A percentile compares a stretch with the other conserved stretches of the same genome.
phyloP scores from a whole-genome alignment of 495 filamentous ascomycete genomes.

The Hypoxylon rickii region DNA sequence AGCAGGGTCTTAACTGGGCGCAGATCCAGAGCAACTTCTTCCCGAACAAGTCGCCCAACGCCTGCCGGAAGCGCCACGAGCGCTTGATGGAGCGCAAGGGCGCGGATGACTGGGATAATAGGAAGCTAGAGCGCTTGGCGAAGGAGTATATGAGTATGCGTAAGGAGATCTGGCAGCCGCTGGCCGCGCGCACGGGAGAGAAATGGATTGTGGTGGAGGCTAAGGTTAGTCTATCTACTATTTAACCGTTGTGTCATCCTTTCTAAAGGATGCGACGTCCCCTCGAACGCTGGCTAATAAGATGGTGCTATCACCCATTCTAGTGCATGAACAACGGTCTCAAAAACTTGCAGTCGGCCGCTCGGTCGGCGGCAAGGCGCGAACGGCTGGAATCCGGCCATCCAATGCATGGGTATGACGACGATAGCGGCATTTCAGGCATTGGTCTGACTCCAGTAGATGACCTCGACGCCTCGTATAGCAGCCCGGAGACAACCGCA shows the following conservation, averaged over 20 bases:
- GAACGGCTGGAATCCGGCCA: conserved; percentile 54
- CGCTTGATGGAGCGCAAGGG: conserved; percentile 69
- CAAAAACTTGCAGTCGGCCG: conserved; percentile 60
- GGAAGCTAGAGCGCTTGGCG: conserved; percentile 67
- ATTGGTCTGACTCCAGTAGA: conserved; percentile 56
- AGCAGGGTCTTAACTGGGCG: conserved; percentile 71
- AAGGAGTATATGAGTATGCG: conserved; percentile 70
- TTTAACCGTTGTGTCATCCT: neutral
- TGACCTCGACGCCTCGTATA: conserved; percentile 53
- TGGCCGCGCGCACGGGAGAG: conserved; percentile 65
- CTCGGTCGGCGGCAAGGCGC: conserved; percentile 54
- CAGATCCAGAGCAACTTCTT: conserved; percentile 71
- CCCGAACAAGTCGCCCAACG: conserved; percentile 73
- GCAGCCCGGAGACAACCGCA: conserved; percentile 51
- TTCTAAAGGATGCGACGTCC: neutral
- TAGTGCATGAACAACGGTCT: conserved; percentile 63
- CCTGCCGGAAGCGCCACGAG: conserved; percentile 79
- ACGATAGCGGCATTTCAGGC: conserved; percentile 54
- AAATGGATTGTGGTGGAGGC: conserved; percentile 72
- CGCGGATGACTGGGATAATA: conserved; percentile 68
- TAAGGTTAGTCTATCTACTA: conserved; percentile 58
- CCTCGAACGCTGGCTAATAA: neutral
- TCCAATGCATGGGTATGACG: conserved; percentile 50
- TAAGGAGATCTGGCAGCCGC: conserved; percentile 70
- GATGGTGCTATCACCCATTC: conserved; percentile 2